Evolutionary conservation across 805 yeast genomes (phyloP), one percentile per base, ranked within the genome.

Genomic region (Ogataea chonburiensis): DNA sequence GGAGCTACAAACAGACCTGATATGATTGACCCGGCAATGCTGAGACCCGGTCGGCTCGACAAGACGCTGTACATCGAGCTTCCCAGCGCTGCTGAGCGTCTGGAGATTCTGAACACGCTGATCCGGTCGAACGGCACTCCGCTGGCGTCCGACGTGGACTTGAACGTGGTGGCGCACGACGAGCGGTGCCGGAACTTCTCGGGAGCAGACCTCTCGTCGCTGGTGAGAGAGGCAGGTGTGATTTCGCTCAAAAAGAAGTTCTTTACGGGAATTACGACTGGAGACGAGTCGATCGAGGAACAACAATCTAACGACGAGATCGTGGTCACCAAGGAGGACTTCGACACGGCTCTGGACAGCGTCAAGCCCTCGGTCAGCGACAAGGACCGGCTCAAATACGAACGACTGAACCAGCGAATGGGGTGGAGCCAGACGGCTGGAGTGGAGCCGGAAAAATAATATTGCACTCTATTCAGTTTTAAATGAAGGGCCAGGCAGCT

Each of bases 1-100:
- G 98, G 96, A 18, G 98, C 98, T 2, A 91, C 98, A 0, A 91
- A 91, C 53, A 75, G 98, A 58, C 98, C 98, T 0, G 98, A 91
- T 58, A 91, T 91, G 86, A 93, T 91, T 47, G 98, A 91, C 61
- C 88, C 96, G 3, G 98, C 98, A 0, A 93, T 91, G 98, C 65
- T 93, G 28, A 76, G 98, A 57, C 98, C 98, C 0, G 98, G 98
- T 5, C 77, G 98, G 61, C 70, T 91, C 52, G 98, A 93, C 56
- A 93, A 91, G 62, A 86, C 96, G 3, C 66, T 91, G 28, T 91
- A 81, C 60, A 91, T 91, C 17, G 97, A 91, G 57, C 70, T 91
- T 34, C 98, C 98, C 3, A 75, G 77, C 5, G 75, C 78, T 1
- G 70, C 66, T 3, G 98, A 93, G 58, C 71, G 96, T 45, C 63